Evolutionary conservation across 1,284 basidiomycete species (phyloP).

Genomic region (Cerioporus squamosus): DNA sequence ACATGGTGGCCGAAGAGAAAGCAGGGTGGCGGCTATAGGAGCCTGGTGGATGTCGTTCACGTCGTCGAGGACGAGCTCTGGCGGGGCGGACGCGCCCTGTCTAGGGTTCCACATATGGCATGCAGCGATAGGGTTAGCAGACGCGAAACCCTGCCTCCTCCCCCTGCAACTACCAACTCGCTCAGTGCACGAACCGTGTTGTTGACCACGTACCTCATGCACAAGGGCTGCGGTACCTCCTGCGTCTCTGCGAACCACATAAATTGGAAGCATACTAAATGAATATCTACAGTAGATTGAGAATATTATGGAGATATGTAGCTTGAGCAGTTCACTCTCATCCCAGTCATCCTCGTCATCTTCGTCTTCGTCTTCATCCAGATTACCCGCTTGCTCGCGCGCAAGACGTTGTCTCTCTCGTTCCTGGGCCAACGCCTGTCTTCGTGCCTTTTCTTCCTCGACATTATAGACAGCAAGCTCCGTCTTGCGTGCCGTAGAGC

Average conservation of each 20-base stretch:
- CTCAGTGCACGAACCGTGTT: too few species aligned
- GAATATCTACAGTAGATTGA: too few species aligned
- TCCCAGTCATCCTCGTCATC: background rate
- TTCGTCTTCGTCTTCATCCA: background rate
- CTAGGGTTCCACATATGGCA: constrained; percentile 9
- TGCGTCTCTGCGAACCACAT: too few species aligned
- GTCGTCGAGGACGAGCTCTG: background rate
- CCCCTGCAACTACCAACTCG: too few species aligned
- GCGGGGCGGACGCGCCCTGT: background rate
- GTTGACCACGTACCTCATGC: too few species aligned
- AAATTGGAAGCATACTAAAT: too few species aligned
- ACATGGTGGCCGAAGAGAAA: constrained; percentile 30
- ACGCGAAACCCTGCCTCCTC: too few species aligned
- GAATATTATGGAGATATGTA: too few species aligned
- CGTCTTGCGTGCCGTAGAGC: constrained; percentile 17
- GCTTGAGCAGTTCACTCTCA: background rate
- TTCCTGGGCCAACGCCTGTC: background rate
- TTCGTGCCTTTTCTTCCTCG: background rate
- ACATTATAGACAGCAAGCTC: constrained; percentile 17
- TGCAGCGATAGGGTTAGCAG: background rate
- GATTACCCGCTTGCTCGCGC: background rate
- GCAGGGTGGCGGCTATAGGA: constrained; percentile 5
- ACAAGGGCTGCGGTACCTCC: too few species aligned
- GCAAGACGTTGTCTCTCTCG: background rate
- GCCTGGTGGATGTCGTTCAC: constrained; percentile 3